Evolutionary conservation across 176 grass and related monocot genomes (phyloP), one percentile per base, ranked within the genome.

Genomic region (Triticum turgidum): DNA sequence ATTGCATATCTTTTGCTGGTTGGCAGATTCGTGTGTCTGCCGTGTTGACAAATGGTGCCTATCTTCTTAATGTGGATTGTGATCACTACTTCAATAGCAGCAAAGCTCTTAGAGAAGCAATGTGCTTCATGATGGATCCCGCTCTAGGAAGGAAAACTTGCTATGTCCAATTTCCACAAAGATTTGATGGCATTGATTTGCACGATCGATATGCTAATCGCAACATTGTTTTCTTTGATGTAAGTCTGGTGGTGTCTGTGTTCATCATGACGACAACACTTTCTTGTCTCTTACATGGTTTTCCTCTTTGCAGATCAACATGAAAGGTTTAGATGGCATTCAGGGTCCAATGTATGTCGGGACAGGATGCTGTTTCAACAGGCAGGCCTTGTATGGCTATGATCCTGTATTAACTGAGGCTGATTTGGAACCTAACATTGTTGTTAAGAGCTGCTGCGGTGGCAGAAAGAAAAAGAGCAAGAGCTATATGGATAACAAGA

Each of bases 51-150:
- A 99, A 99, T 85, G 97, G 97, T 86, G 97, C 97, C 59, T 99
- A 99, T 79, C 94, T 99, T 85, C 92, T 99, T 75, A 99, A 99
- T 93, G 97, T 99, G 92, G 97, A 99, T 91, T 99, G 97, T 97
- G 97, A 99, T 88, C 97, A 99, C 51, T 99, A 99, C 83, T 99
- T 99, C 87, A 99, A 99, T 32, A 99, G 91, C 87, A 99, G 97
- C 92, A 99, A 99, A 90, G 97, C 97, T 91, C 94, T 99, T 65
- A 91, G 92, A 86, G 97, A 99, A 83, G 97, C 97, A 76, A 99
- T 99, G 97, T 99, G 97, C 85, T 99, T 99, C 81, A 96, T 99
- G 97, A 99, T 99, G 97, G 97, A 99, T 75, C 97, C 97, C 2
- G 94, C 92, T 22, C 72, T 92, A 24, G 92, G 94, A 90, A 96